Conservation (phyloP, 306 rosid species). For the Oxytropis ochrocephala region DNA sequence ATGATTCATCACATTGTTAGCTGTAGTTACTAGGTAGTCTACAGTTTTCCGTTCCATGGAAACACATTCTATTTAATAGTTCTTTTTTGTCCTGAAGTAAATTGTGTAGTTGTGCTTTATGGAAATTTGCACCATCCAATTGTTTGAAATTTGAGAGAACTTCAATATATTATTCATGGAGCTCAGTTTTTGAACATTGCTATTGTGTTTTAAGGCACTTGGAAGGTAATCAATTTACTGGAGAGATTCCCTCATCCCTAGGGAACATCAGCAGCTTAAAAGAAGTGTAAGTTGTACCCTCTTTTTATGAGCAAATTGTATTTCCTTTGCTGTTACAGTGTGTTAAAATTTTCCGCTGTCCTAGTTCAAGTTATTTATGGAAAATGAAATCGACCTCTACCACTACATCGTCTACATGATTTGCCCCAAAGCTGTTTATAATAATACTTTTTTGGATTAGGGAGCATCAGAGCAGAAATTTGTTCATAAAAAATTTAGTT, state of each 20-base stretch:
- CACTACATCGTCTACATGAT: neutral
- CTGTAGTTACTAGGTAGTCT: neutral
- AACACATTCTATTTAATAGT: neutral
- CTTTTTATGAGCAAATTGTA: neutral
- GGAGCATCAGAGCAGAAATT: neutral
- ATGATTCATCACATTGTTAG: neutral
- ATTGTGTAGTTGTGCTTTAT: neutral
- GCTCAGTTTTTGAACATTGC: neutral
- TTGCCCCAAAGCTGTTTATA: neutral
- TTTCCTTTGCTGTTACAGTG: neutral
- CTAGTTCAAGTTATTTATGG: neutral
- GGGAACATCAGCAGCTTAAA: slow-evolving; percentile 52
- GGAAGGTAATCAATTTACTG: slow-evolving; percentile 74
- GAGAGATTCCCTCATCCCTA: slow-evolving; percentile 73
- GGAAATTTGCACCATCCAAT: slow-evolving; percentile 15
- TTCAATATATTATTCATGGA: slow-evolving; percentile 10
- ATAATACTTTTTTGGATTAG: neutral
- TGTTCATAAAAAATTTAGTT: neutral
- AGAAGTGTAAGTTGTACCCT: slow-evolving; percentile 62
- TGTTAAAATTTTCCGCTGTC: neutral
- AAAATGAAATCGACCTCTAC: neutral
- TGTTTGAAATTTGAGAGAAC: slow-evolving; percentile 17
- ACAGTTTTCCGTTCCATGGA: slow-evolving; percentile 11
- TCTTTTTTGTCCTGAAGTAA: slow-evolving; percentile 12
- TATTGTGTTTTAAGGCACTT: slow-evolving; percentile 51